Percentiles rank a stretch among this genome's conserved stretches.
These are phyloP conservation scores for Solanum clarkiae DNA, from an alignment of 257 asterid species.

Conservation along the genomic window DNA sequence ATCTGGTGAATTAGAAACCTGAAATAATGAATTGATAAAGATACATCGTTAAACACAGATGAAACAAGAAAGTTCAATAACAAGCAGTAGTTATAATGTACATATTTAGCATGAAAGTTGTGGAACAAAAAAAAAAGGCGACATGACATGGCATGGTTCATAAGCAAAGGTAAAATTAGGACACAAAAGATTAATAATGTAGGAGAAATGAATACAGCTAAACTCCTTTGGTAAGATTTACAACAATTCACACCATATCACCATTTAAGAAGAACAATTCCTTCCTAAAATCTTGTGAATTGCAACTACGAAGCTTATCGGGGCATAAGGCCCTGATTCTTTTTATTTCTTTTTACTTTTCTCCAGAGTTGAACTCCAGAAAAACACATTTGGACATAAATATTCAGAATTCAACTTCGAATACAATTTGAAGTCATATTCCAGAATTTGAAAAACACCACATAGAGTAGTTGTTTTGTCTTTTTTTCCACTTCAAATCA, in stretches of 20 bases:
- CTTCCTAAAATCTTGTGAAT: not conserved
- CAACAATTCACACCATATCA: not conserved
- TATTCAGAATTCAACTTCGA: not conserved
- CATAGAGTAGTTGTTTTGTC: not conserved
- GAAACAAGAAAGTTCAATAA: not conserved
- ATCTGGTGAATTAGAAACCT: conserved; percentile 46
- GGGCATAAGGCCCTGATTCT: not conserved
- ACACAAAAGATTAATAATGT: not conserved
- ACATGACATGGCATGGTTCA: not conserved
- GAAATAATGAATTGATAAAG: not conserved
- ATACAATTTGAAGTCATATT: no score
- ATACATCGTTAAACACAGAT: not conserved
- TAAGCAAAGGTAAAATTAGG: not conserved
- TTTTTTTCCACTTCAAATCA: not conserved
- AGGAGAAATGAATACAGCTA: not conserved
- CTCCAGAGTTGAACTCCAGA: not conserved
- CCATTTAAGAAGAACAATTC: not conserved
- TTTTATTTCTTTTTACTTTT: not conserved
- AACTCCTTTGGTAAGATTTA: not conserved
- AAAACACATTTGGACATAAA: not conserved
- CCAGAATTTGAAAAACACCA: not conserved
- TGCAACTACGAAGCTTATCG: not conserved
- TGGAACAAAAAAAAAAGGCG: not conserved
- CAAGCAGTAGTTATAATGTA: not conserved
- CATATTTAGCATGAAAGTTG: not conserved